Evolutionary conservation across 768 basidiomycete species (phyloP).

Genomic region (Lepiota venenata): DNA sequence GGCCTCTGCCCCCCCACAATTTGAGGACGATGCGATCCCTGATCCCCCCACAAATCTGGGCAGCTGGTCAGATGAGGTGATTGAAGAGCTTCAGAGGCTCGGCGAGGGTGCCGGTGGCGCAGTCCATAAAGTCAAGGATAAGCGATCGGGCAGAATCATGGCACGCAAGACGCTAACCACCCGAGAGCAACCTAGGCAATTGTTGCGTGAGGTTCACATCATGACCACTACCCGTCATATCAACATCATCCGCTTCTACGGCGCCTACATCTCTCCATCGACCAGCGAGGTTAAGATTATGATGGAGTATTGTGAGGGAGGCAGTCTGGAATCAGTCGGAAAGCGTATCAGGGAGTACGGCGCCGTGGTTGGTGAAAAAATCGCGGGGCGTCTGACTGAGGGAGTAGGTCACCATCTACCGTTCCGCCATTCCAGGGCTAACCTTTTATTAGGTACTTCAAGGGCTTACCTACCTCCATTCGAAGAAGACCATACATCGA

Average conservation of each 20-base stretch:
- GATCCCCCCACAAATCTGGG: slow-evolving; percentile 20
- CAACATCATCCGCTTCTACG: slow-evolving; percentile 91
- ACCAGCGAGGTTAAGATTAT: slow-evolving; percentile 92
- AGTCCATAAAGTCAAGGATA: slow-evolving; percentile 90
- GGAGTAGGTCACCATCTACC: slow-evolving; percentile 56
- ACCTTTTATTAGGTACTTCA: slow-evolving; percentile 60
- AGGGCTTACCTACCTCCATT: slow-evolving; percentile 92
- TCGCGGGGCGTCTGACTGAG: slow-evolving; percentile 90
- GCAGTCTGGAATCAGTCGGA: slow-evolving; percentile 87
- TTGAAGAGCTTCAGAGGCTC: slow-evolving; percentile 75
- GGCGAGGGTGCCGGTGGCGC: slow-evolving; percentile 97
- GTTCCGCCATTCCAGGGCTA: slow-evolving; percentile 13
- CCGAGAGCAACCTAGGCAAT: slow-evolving; percentile 88
- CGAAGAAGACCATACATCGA: slow-evolving; percentile 89
- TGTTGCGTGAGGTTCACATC: slow-evolving; percentile 89
- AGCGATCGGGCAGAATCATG: slow-evolving; percentile 74
- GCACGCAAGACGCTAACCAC: slow-evolving; percentile 95
- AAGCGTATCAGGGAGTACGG: slow-evolving; percentile 78
- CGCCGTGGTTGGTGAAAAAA: slow-evolving; percentile 79
- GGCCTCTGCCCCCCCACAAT: slow-evolving; percentile 13
- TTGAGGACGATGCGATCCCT: slow-evolving; percentile 21
- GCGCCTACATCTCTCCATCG: slow-evolving; percentile 85
- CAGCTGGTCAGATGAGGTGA: slow-evolving; percentile 63
- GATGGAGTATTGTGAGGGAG: slow-evolving; percentile 89
- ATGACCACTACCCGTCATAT: slow-evolving; percentile 79